phyloP scores from a whole-genome alignment of 192 early-diverging fungal genomes.

The Borealophlyctis nickersoniae region DNA sequence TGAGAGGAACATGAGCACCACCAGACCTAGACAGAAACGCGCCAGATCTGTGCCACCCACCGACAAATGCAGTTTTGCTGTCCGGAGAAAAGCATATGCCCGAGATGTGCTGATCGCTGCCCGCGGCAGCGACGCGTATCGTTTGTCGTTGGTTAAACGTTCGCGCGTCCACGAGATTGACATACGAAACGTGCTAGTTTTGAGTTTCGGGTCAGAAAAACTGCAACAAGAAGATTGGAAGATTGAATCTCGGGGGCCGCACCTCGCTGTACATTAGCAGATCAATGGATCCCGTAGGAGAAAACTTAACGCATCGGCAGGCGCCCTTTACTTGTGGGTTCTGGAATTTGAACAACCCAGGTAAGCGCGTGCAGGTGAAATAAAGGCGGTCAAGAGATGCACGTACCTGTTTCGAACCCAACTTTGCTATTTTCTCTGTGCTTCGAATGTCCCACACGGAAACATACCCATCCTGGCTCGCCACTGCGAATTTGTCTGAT shows the following conservation, averaged over 20 bases:
- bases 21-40: neutral
- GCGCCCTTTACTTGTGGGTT: slow-evolving; percentile 71
- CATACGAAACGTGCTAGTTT: slow-evolving; percentile 71
- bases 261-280: slow-evolving; percentile 76
- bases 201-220: neutral
- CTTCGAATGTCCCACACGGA: slow-evolving; percentile 89
- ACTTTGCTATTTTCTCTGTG: slow-evolving; percentile 71
- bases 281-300: slow-evolving; percentile 84
- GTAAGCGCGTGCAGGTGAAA: too few species aligned
- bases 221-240: neutral
- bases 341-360: slow-evolving; percentile 34
- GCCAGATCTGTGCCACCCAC: slow-evolving; percentile 50
- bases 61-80: slow-evolving; percentile 82
- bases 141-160: slow-evolving; percentile 80
- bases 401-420: slow-evolving; percentile 66
- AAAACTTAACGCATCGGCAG: slow-evolving; percentile 89
- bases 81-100: slow-evolving; percentile 83
- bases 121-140: slow-evolving; percentile 67
- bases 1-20: slow-evolving; percentile 6
- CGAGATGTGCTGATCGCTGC: slow-evolving; percentile 75
- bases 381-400: neutral
- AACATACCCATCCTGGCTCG: slow-evolving; percentile 89
- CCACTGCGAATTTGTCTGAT: slow-evolving; percentile 92
- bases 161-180: slow-evolving; percentile 87
- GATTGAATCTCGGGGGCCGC: neutral